These are phyloP conservation scores for Iris pallida DNA, from an alignment of 116 monocot species.

Conservation along the genomic window DNA sequence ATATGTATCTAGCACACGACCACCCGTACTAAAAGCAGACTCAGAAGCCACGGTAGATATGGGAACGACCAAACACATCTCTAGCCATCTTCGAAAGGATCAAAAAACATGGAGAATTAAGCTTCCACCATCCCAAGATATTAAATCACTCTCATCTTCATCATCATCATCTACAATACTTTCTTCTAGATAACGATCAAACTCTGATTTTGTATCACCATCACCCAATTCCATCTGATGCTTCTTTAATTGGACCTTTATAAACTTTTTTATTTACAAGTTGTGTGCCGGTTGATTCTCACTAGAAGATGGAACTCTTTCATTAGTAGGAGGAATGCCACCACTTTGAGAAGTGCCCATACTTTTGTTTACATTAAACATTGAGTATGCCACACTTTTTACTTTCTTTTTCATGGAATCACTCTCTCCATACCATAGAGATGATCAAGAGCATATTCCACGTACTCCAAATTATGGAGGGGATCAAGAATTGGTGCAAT, in stretches of 20 bases:
- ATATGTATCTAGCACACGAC: too few species aligned
- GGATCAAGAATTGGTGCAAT: slow-evolving; percentile 9
- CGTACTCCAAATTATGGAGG: slow-evolving; percentile 9
- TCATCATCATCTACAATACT: too few species aligned
- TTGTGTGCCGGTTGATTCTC: too few species aligned
- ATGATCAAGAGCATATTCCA: not conserved
- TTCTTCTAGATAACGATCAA: too few species aligned
- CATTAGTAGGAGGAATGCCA: not conserved
- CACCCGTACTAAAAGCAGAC: too few species aligned
- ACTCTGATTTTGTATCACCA: not conserved
- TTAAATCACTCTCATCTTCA: too few species aligned
- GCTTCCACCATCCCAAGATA: too few species aligned
- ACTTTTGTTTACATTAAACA: not conserved
- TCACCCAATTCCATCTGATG: not conserved
- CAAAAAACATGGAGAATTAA: too few species aligned
- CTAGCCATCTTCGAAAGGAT: too few species aligned
- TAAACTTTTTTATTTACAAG: not conserved
- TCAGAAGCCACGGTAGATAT: too few species aligned
- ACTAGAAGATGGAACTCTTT: too few species aligned
- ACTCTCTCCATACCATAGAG: not conserved
- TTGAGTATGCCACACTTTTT: not conserved
- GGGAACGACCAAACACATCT: too few species aligned
- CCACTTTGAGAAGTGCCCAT: not conserved
- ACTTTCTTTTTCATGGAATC: not conserved
- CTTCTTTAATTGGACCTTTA: not conserved